Base-by-base conservation (phyloP, 2,329 filamentous ascomycete genomes). In the Ophiostoma tasmaniense region DNA sequence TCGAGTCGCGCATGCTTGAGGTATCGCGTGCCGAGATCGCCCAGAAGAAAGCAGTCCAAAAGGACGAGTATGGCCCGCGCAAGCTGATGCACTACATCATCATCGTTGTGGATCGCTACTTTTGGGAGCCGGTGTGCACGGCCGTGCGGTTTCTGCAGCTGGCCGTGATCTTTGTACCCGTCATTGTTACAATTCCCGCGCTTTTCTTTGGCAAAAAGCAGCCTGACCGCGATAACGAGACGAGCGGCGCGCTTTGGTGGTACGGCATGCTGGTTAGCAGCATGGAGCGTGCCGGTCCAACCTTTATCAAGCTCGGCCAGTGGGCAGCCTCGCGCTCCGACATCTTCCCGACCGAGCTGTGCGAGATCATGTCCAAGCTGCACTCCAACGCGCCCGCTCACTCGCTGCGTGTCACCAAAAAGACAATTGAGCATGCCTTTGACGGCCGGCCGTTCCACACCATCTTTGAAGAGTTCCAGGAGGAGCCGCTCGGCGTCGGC, bases 231-330 rank as follows among this genome's bases (percentile, higher is more conserved):
- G 89, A 92, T 73, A 87, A 91, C 72, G 92, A 97, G 80, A 85
- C 92, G 71, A 84, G 81, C 6, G 94, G 95, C 0, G 93, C 93
- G 0, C 76, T 98, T 2, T 97, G 91, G 92, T 99, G 95, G 95
- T 99, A 97, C 80, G 82, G 83, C 3, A 95, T 97, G 75, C 79
- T 99, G 52, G 93, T 98, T 11, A 85, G 83, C 70, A 85, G 90
- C 35, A 98, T 99, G 95, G 94, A 99, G 79, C 85, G 89, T 76
- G 92, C 94, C 22, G 95, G 95, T 0, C 93, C 95, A 62, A 93
- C 95, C 0, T 99, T 99, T 76, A 99, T 99, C 80, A 99, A 99
- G 88, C 87, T 99, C 68, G 95, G 95, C 20, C 95, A 99, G 88
- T 99, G 95, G 95, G 95, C 95, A 22, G 95, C 95, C 2, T 98